Percentiles rank a stretch among this genome's conserved stretches.
These are phyloP conservation scores for Olyra latifolia DNA, from an alignment of 176 grass and related monocot species.

Conservation along the genomic window DNA sequence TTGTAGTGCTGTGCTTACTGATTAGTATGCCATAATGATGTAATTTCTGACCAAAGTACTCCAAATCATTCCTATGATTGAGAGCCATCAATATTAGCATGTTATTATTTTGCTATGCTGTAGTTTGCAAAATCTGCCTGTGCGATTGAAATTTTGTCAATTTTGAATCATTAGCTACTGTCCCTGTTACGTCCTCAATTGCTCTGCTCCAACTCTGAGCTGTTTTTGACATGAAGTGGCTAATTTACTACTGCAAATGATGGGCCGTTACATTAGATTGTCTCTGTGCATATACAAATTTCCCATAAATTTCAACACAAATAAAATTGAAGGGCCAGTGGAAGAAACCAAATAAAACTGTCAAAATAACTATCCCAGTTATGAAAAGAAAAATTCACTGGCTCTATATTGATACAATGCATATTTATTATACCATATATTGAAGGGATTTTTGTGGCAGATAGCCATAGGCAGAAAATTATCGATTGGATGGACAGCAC, in stretches of 20 bases:
- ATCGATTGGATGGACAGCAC: conserved; percentile 86
- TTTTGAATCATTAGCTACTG: conserved; percentile 3
- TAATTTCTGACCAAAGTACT: background rate
- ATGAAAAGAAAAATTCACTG: background rate
- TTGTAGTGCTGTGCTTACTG: background rate
- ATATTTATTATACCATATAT: background rate
- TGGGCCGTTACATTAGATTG: conserved; percentile 3
- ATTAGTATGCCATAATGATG: conserved; percentile 1
- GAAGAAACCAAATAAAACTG: background rate
- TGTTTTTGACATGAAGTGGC: background rate
- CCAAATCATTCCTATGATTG: conserved; percentile 24
- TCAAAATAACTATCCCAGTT: too few species aligned
- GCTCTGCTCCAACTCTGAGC: conserved; percentile 1
- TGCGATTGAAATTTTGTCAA: background rate
- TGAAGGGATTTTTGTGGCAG: conserved; percentile 30
- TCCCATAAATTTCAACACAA: too few species aligned
- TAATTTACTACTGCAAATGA: background rate
- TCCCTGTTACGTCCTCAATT: conserved; percentile 20
- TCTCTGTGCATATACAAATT: background rate
- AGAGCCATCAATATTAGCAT: background rate
- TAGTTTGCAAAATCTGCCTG: background rate
- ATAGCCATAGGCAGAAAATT: conserved; percentile 79
- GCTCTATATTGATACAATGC: background rate
- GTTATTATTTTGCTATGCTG: background rate
- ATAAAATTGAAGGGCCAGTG: background rate